These are phyloP conservation scores for Alternaria conjuncta DNA, from an alignment of 2,329 filamentous ascomycete genomes.

Conservation along the genomic window DNA sequence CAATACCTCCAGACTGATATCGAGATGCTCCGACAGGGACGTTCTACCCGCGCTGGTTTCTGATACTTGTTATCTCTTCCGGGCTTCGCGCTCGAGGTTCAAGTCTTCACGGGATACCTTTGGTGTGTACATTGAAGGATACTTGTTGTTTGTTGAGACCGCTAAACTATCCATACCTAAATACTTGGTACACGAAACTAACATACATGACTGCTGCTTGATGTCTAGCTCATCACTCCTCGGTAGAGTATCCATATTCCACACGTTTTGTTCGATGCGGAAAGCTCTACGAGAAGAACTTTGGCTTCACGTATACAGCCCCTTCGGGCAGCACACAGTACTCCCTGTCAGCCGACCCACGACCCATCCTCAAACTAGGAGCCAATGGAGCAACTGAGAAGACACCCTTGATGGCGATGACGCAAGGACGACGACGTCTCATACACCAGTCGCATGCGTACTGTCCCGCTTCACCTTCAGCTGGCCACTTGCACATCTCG, in stretches of 20 bases:
- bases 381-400: background rate
- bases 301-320: background rate
- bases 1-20: no score
- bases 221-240: background rate
- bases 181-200: background rate
- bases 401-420: background rate
- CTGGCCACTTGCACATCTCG: background rate
- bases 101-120: no score
- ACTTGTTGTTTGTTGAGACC: no score
- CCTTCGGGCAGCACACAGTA: background rate
- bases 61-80: no score
- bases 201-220: background rate
- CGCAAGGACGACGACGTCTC: background rate
- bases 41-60: background rate
- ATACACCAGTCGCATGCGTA: background rate
- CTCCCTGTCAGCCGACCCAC: background rate
- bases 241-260: background rate
- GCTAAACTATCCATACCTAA: background rate
- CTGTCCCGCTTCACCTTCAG: background rate
- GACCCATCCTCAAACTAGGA: background rate
- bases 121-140: no score
- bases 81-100: no score
- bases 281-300: background rate
- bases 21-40: background rate
- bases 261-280: background rate